phyloP scores from a whole-genome alignment of 108 stramenopile genomes.

The Skeletonema potamos region DNA sequence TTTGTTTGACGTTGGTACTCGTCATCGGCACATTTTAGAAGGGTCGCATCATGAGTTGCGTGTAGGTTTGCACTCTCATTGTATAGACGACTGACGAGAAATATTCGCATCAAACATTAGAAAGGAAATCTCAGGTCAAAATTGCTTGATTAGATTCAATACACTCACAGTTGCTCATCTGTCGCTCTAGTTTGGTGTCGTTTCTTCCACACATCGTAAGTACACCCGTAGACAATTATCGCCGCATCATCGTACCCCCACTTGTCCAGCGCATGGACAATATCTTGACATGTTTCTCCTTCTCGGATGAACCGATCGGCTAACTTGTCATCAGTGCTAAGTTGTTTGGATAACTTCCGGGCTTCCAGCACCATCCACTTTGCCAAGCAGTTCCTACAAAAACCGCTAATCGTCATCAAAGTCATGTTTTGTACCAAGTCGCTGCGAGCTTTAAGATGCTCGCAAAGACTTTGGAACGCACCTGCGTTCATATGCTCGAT shows the following conservation, averaged over 20 bases:
- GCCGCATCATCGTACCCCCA: conserved; percentile 52
- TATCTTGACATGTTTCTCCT: conserved; percentile 12
- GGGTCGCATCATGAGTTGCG: conserved; percentile 33
- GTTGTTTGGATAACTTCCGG: conserved; percentile 25
- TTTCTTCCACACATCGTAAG: conserved; percentile 51
- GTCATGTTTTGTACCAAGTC: conserved; percentile 83
- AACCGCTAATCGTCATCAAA: conserved; percentile 62
- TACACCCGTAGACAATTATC: conserved; percentile 43
- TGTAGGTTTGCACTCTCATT: conserved; percentile 31
- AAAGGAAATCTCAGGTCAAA: background rate
- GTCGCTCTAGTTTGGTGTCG: conserved; percentile 47
- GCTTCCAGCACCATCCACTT: conserved; percentile 59
- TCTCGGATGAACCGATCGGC: background rate
- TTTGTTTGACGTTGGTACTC: background rate
- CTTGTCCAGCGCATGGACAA: conserved; percentile 6
- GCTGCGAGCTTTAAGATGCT: conserved; percentile 67
- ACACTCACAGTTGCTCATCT: conserved; percentile 49
- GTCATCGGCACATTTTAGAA: conserved; percentile 14
- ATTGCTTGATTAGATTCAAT: background rate
- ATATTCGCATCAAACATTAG: background rate
- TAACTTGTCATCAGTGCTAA: conserved; percentile 4
- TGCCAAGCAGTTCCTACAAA: conserved; percentile 67
- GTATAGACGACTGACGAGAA: conserved; percentile 27
- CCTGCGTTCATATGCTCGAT: conserved; percentile 70
- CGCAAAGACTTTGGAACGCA: conserved; percentile 65